These are phyloP conservation scores for Coprinopsis cinerea DNA, from an alignment of 768 basidiomycete genomes.

Conservation along the genomic window DNA sequence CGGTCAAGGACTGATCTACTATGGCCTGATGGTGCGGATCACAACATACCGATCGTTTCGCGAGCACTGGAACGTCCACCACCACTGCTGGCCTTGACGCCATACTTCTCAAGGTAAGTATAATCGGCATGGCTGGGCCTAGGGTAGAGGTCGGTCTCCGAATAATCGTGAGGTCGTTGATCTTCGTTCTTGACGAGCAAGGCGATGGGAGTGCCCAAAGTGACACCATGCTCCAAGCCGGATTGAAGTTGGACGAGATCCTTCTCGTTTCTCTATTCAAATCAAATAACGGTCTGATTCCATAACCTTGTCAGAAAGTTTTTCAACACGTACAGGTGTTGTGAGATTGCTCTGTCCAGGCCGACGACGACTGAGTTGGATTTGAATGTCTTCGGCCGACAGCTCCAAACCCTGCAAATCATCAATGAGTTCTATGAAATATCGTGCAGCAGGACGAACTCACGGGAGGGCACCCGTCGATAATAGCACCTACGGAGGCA, in stretches of 20 bases:
- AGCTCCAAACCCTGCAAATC: conserved; percentile 70
- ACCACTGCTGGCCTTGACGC: conserved; percentile 94
- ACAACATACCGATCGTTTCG: conserved; percentile 81
- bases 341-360: conserved; percentile 97
- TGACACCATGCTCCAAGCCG: conserved; percentile 88
- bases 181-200: conserved; percentile 98
- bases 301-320: background rate
- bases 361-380: conserved; percentile 83
- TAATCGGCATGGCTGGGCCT: conserved; percentile 97
- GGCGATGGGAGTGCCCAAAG: conserved; percentile 95
- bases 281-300: conserved; percentile 2
- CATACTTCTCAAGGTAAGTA: conserved; percentile 97
- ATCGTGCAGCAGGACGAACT: conserved; percentile 17
- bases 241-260: conserved; percentile 92
- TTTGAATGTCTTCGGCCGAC: conserved; percentile 78
- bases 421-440: conserved; percentile 8
- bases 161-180: conserved; percentile 96
- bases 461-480: conserved; percentile 97
- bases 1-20: background rate
- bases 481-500: conserved; percentile 92
- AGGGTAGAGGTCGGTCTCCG: conserved; percentile 96
- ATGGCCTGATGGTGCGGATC: background rate
- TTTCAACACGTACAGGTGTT: conserved; percentile 66
- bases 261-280: conserved; percentile 81
- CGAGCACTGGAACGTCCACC: conserved; percentile 93